phyloP scores from a whole-genome alignment of 257 asterid genomes.

The Orobanche coerulescens region DNA sequence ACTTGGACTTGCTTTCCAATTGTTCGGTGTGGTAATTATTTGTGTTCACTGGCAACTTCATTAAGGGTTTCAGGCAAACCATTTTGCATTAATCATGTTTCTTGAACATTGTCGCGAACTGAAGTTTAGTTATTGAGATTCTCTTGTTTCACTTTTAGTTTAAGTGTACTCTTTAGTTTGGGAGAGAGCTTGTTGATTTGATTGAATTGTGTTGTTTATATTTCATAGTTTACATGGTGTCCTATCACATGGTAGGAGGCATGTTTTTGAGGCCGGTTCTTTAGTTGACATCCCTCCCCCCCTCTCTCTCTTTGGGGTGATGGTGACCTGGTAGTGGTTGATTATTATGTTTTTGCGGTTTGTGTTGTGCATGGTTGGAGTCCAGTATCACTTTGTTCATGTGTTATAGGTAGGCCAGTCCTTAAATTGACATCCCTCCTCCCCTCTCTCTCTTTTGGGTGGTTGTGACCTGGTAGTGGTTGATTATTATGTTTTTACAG shows the following conservation, averaged over 20 bases:
- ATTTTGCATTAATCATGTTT: conserved; percentile 8
- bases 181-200: not conserved
- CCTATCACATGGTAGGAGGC: not conserved
- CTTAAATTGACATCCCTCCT: not conserved
- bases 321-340: too few species aligned
- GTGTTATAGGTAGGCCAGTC: too few species aligned
- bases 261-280: not conserved
- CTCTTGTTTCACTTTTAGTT: not conserved
- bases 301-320: too few species aligned
- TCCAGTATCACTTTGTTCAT: too few species aligned
- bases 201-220: conserved; percentile 4
- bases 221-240: not conserved
- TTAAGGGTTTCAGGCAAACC: conserved; percentile 17
- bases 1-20: not conserved
- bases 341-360: not conserved
- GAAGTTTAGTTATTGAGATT: conserved; percentile 2
- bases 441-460: too few species aligned
- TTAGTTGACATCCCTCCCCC: not conserved
- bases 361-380: too few species aligned
- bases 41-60: not conserved
- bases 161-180: not conserved
- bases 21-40: not conserved
- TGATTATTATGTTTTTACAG: not conserved
- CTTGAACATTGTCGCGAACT: not conserved
- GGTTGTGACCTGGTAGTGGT: too few species aligned